Base-by-base conservation (phyloP, 208 protist species). In the Leishmania tropica region DNA sequence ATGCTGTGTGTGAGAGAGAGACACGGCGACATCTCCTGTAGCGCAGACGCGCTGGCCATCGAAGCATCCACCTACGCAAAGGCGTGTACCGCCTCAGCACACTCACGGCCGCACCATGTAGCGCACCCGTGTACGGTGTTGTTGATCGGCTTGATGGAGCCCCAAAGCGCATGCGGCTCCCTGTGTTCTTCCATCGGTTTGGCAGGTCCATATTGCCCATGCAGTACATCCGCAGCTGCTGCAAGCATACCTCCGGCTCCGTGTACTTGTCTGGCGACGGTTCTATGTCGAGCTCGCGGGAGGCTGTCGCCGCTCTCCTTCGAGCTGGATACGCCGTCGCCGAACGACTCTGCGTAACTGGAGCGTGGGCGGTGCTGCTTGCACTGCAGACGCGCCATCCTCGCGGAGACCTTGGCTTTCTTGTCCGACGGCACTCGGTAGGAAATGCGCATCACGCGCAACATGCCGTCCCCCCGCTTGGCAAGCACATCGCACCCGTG, bases 401-500 rank as follows among this genome's bases (percentile, higher is more conserved):
- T 73, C 17, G 1, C 8, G 11, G 24, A 15, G 35, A 19, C 31
- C 75, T 67, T 19, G 1, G 51, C 37, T 64, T 84, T 64, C 56
- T 53, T 67, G 28, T 65, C 51, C 24, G 28, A n/a, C 75, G 64
- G 4, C 64, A 79, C 67, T 47, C 75, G 64, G 47, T 76, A 72
- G 31, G 75, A 79, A 53, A 51, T 76, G 64, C 40, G 72, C 62
- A 71, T 35, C 31, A 84, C 28, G 28, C 75, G 81, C 28, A 80
- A 28, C 81, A 75, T 84, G 67, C 68, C 68, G 35, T 84, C 73
- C 7, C 79, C 80, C 17, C 74, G 80, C 80, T 83, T 83, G 65
- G 78, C 76, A 65, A 53, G 80, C 74, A 56, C 31, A 51, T 73
- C 80, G 3, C 80, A 64, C 6, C 28, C 24, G 64, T 79, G 65